Base-by-base conservation (phyloP, 176 grass and related monocot species). In the Oryza glaberrima region DNA sequence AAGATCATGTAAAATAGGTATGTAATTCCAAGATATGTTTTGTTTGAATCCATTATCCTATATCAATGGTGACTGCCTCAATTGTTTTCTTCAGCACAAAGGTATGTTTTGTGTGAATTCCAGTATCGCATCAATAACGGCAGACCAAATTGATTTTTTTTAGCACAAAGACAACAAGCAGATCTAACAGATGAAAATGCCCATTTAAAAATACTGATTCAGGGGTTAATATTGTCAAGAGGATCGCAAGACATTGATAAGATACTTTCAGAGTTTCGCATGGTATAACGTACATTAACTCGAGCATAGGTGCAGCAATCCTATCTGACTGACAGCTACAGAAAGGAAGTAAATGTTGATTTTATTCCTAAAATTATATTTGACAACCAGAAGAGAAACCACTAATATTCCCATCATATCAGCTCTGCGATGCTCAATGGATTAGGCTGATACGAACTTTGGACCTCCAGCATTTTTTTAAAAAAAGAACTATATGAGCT, bases 81-180 rank as follows among this genome's bases (percentile, higher is more conserved):
- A 64, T 51, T 36, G 15, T 34, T 19, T 46, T 34, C 40, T 10
- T 38, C 40, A 48, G 9, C 63, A 52, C 51, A 77, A 48, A 82
- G 43, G 0, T 56, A 79, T 52, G 84, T 38, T 63, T 68, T 58
- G 65, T 22, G 44, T 69, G 49, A 82, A 69, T 70, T 28, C 65
- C 66, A 47, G 46, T 56, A 56, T 19, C 51, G 0, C 51, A 65
- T 65, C 11, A 9, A 9, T 32, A 67, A 38, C 12, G 41, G 48
- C 36, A 38, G 63, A 17, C 6, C n/a, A 16, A 78, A 52, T 32
- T 38, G 11, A 60, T 28, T 58, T 19, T 58, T 19, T 11, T 38
- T 26, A 63, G 19, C 70, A 64, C 38, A 77, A 48, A 82, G 54
- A 2, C 9, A 20, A 15, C 28, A 45, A 51, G 3, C 11, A 76